Evolutionary conservation across 768 basidiomycete genomes (phyloP).

Genomic region (Kwoniella botswanensis): DNA sequence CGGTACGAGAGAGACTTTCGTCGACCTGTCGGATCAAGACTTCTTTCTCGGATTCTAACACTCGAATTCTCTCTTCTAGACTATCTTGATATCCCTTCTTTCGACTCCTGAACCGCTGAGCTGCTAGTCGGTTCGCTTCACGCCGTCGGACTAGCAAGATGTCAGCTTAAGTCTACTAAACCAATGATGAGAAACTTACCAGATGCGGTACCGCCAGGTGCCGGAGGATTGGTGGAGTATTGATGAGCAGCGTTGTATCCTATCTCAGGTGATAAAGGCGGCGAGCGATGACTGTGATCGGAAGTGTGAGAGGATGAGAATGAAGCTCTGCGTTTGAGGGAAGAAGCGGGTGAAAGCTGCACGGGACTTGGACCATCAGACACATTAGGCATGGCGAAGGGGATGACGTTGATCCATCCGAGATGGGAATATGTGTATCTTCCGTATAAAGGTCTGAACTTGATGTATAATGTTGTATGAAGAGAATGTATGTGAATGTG

Average conservation of each 20-base stretch:
- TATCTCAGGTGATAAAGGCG: neutral
- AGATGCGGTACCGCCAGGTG: neutral
- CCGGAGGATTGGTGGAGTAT: neutral
- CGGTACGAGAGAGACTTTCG: constrained; percentile 14
- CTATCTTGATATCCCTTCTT: constrained; percentile 57
- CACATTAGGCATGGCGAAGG: neutral
- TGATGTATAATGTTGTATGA: neutral
- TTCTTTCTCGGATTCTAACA: constrained; percentile 49
- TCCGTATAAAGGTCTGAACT: neutral
- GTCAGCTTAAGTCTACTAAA: constrained; percentile 10
- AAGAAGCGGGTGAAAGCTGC: neutral
- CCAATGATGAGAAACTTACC: neutral
- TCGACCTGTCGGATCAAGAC: constrained; percentile 31
- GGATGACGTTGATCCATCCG: neutral
- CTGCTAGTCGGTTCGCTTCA: constrained; percentile 56
- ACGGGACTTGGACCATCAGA: neutral
- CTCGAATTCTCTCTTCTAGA: constrained; percentile 48
- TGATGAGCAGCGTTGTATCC: neutral
- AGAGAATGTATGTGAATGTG: neutral
- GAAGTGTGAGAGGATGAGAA: constrained; percentile 6
- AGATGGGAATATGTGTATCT: neutral
- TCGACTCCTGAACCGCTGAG: constrained; percentile 53
- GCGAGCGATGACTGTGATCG: neutral
- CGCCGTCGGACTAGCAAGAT: constrained; percentile 35
- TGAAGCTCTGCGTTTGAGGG: constrained; percentile 1